Conservation (phyloP, 148 eudicot genomes). For the Persicaria maculosa region DNA sequence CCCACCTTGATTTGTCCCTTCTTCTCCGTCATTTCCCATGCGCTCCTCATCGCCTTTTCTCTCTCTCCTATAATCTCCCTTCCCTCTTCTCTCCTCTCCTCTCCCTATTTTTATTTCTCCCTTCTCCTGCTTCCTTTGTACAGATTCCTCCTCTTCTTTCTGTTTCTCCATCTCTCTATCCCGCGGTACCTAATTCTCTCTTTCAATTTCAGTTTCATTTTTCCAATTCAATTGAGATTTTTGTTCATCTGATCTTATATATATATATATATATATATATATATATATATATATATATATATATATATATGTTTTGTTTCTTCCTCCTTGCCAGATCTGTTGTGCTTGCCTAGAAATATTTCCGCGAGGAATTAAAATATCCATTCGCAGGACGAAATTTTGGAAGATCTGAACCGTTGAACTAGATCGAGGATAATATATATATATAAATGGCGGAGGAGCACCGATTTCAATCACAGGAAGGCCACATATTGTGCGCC, state of each 20-base stretch:
- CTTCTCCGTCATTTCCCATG: constrained; percentile 12
- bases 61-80: neutral
- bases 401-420: neutral
- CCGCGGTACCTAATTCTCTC: neutral
- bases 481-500: constrained; percentile 49
- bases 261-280: no score
- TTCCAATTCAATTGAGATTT: neutral
- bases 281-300: no score
- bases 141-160: neutral
- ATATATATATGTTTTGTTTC: neutral
- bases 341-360: neutral
- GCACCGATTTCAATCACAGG: constrained; percentile 43
- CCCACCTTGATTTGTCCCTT: constrained; percentile 10
- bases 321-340: neutral
- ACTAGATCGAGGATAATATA: neutral
- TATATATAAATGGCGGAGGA: constrained; percentile 43
- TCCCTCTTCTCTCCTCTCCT: no score
- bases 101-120: neutral
- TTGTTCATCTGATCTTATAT: neutral
- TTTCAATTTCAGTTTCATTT: neutral
- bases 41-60: neutral
- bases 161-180: neutral
- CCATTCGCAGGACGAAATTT: neutral
- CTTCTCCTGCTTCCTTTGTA: neutral
- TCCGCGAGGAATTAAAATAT: neutral